Percentiles rank a stretch among this genome's conserved stretches.
Conservation (phyloP, 257 asterid genomes). For the Solanum ossicruentum region DNA sequence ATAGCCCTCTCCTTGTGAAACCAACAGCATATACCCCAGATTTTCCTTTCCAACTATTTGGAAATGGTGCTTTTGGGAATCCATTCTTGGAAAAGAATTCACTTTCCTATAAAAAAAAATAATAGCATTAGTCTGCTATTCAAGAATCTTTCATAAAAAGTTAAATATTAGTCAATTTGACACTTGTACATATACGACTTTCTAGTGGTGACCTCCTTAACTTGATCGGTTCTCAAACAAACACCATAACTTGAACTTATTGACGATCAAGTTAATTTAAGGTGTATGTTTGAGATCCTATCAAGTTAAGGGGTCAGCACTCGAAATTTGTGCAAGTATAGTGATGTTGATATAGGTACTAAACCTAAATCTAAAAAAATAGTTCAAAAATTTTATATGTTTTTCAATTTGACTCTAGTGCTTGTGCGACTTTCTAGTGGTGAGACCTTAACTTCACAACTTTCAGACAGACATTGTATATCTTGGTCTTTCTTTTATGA, state of each 20-base stretch:
- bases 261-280: not conserved
- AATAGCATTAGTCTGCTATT: not conserved
- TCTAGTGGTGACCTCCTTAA: not conserved
- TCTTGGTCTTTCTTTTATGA: not conserved
- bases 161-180: not conserved
- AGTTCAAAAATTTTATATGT: not conserved
- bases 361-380: not conserved
- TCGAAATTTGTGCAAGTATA: not conserved
- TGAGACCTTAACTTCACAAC: not conserved
- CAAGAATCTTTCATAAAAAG: not conserved
- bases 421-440: not conserved
- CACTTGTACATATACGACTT: rapidly evolving
- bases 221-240: not conserved
- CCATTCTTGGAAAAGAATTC: constrained; percentile 7
- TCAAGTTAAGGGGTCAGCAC: not conserved
- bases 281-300: not conserved
- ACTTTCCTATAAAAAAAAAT: not conserved
- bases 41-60: constrained; percentile 9
- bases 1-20: constrained; percentile 5
- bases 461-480: not conserved
- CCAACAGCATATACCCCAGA: constrained; percentile 11
- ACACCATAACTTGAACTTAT: not conserved
- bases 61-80: constrained; percentile 5
- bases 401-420: not conserved
- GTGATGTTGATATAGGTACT: not conserved